Base-by-base conservation (phyloP, 352 stramenopile genomes). In the Globisporangium canariense region DNA sequence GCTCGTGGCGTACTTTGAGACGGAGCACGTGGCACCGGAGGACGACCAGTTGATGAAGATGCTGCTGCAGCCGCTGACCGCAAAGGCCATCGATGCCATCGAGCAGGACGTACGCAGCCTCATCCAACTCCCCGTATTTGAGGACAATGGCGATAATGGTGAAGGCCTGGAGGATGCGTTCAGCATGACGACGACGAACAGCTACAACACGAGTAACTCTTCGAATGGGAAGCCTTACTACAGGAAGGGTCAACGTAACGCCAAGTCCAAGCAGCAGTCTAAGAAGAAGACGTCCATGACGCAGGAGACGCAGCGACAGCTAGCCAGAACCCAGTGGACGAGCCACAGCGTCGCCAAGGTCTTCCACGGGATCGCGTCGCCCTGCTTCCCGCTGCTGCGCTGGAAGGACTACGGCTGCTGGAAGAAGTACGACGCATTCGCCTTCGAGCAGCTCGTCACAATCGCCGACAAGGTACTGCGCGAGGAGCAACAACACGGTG, bases 361-460 rank as follows among this genome's bases (percentile, higher is more conserved):
- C 36, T 89, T 93, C 60, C 86, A 95, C 47, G 86, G 86, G 6
- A 69, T 95, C 30, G 71, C 77, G 45, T 89, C 76, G 28, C 84
- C 84, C 32, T 79, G 74, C 46, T 89, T 91, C 55, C 75, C 81
- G 13, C 71, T 73, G 0, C 67, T 74, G 14, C 65, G 75, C 40
- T 95, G 87, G 87, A 81, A 79, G 0, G 75, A 92, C 34, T 75
- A 91, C 64, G 52, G 69, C 30, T 78, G 67, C 55, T 95, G 87
- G 87, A 74, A 81, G 20, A 81, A 81, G 52, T 89, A 93, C 64
- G 65, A 75, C 1, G 66, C 76, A 38, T 73, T 93, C 28, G 81
- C 85, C 25, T 95, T 94, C 57, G 85, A 92, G 49, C 74, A 80
- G 40, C 74, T 93, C n/a, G 78, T 90, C 25, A 64, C 73, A 52